Percentiles rank a stretch among this genome's conserved stretches.
These are phyloP conservation scores for Thielaviopsis populi DNA, from an alignment of 2,329 filamentous ascomycete genomes.

Conservation along the genomic window DNA sequence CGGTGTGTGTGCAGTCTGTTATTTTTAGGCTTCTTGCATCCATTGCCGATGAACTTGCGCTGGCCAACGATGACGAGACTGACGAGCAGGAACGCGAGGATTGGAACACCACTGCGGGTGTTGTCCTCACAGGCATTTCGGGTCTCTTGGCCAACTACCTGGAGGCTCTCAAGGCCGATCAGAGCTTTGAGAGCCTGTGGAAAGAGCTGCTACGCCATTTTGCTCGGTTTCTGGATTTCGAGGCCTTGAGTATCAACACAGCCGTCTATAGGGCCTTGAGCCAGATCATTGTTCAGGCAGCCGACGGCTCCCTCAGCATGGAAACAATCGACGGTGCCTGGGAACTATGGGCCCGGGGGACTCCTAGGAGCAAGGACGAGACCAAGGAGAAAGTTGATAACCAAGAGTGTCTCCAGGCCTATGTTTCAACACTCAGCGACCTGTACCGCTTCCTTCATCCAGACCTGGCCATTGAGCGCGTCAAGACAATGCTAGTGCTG, in stretches of 20 bases:
- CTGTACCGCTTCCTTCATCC: conserved; percentile 61
- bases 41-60: conserved; percentile 28
- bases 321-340: conserved; percentile 47
- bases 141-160: conserved; percentile 63
- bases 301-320: conserved; percentile 32
- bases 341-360: conserved; percentile 51
- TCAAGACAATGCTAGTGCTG: conserved; percentile 54
- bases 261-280: conserved; percentile 54
- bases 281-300: conserved; percentile 42
- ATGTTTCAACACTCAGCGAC: conserved; percentile 59
- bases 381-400: conserved; percentile 41
- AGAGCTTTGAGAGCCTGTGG: conserved; percentile 61
- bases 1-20: conserved; percentile 64
- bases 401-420: conserved; percentile 73
- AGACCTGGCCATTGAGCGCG: conserved; percentile 45
- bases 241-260: conserved; percentile 54
- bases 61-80: conserved; percentile 17
- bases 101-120: conserved; percentile 61
- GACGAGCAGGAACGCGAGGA: conserved; percentile 35
- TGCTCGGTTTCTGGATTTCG: conserved; percentile 45
- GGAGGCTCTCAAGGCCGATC: conserved; percentile 49
- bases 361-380: conserved; percentile 24
- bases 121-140: conserved; percentile 58
- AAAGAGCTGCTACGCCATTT: conserved; percentile 56
- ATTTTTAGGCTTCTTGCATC: conserved; percentile 63